Conservation (phyloP, 176 grass and related monocot species). For the Avena eriantha region DNA sequence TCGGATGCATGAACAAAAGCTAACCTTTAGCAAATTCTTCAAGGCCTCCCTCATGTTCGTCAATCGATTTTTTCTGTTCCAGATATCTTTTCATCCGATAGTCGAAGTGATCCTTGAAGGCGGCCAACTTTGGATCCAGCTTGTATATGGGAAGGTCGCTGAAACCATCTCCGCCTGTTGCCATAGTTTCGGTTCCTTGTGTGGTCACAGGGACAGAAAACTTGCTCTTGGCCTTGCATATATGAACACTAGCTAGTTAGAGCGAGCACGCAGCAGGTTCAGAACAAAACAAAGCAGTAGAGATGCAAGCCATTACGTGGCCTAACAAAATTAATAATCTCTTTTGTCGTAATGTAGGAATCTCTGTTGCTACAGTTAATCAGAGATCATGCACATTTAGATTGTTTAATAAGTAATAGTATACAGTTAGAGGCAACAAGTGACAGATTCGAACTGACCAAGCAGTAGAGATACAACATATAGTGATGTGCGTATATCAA, state of each 20-base stretch:
- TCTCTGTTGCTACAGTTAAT: neutral
- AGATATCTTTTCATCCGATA: constrained; percentile 70
- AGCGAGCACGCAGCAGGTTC: neutral
- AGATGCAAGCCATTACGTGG: neutral
- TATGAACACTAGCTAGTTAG: neutral
- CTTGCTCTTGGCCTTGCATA: constrained; percentile 61
- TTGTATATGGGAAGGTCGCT: constrained; percentile 65
- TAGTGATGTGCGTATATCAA: neutral
- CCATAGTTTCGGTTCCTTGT: constrained; percentile 54
- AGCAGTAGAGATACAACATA: too few species aligned
- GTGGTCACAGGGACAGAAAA: constrained; percentile 48
- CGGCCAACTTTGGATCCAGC: constrained; percentile 59
- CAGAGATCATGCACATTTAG: neutral
- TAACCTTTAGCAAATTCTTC: constrained; percentile 83
- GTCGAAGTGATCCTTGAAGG: constrained; percentile 80
- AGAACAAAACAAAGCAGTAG: neutral
- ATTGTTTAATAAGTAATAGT: too few species aligned
- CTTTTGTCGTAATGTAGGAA: constrained; percentile 12
- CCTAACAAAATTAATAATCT: neutral
- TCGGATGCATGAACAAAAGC: constrained; percentile 3
- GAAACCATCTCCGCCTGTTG: constrained; percentile 28
- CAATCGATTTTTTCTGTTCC: constrained; percentile 69
- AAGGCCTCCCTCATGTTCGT: constrained; percentile 73
- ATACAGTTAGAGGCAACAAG: too few species aligned
- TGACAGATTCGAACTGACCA: too few species aligned